Evolutionary conservation across 2,329 filamentous ascomycete species (phyloP).

Genomic region (Neonectria neomacrospora): DNA sequence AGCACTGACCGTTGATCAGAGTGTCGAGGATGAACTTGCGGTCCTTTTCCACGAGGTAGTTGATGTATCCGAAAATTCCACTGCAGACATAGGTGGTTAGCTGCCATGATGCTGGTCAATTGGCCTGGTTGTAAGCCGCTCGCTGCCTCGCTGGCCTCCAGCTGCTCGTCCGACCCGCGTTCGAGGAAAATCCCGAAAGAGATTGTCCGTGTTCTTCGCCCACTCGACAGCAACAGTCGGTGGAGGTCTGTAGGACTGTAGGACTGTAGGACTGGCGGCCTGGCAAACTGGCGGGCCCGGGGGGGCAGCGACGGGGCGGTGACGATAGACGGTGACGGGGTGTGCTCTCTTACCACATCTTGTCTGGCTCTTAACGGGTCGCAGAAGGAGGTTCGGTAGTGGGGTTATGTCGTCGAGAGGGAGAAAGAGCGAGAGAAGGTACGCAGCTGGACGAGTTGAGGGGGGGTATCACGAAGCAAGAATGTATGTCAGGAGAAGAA

Average conservation of each 20-base stretch:
- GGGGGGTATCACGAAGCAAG: conserved; percentile 47
- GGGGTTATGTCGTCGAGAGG: conserved; percentile 30
- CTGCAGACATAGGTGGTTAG: conserved; percentile 57
- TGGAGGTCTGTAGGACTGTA: conserved; percentile 8
- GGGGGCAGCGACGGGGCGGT: conserved; percentile 3
- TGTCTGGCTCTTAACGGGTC: conserved; percentile 37
- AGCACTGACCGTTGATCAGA: conserved; percentile 86
- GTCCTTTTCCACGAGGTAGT: conserved; percentile 99
- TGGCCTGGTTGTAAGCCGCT: conserved; percentile 27
- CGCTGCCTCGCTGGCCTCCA: conserved; percentile 20
- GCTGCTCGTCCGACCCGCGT: conserved; percentile 14
- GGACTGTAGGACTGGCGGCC: not conserved
- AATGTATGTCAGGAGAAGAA: conserved; percentile 39
- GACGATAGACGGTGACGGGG: conserved; percentile 31
- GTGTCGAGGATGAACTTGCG: conserved; percentile 96
- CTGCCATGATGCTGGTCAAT: conserved; percentile 32
- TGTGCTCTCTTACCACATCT: conserved; percentile 44
- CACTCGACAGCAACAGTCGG: conserved; percentile 29
- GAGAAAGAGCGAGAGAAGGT: conserved; percentile 37
- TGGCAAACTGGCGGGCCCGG: conserved; percentile 4
- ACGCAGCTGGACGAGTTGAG: conserved; percentile 29
- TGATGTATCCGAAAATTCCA: conserved; percentile 98
- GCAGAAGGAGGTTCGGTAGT: conserved; percentile 23
- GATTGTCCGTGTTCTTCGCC: conserved; percentile 7
- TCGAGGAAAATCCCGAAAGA: not conserved